Evolutionary conservation across 768 basidiomycete species (phyloP), one percentile per base, ranked within the genome.

Genomic region (Paxillus ammoniavirescens): DNA sequence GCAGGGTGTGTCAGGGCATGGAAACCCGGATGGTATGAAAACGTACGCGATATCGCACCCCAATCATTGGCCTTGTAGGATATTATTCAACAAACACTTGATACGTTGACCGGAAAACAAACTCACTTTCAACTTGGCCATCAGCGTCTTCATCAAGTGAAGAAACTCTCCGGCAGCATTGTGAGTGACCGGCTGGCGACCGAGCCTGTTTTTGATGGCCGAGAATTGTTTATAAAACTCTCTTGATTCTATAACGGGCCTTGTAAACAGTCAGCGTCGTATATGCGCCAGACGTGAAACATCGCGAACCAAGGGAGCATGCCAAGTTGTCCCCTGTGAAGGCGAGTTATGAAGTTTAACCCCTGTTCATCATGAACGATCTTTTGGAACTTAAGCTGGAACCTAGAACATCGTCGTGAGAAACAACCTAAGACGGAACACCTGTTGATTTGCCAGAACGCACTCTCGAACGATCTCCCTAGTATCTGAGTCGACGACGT

Each of bases 111-210:
- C 44, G 14, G 9, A 44, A 1, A 4, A 49, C 33, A 33, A 18
- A 49, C 56, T 30, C 46, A 78, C 81, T 73, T 83, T 82, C 47
- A 83, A 61, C 54, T 83, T 83, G 5, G 82, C 82, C 82, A 83
- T 83, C 49, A 83, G 58, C 0, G 78, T 80, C 62, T 83, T 83
- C 54, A 83, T 61, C 0, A 74, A 78, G 46, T 76, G 73, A 15
- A 83, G 65, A 56, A 83, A 83, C 50, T 77, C 72, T n/a, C 76
- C 76, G 0, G 78, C 81, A 4, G 73, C 68, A 2, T 61, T 62
- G 58, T 82, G 79, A 0, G 80, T 79, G 0, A 74, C 53, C 9
- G 61, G 53, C 54, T 82, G 80, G 42, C 68, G 64, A 54, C 82
- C 77, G 5, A 84, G 65, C 2, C 65, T 66, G 31, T 64, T 68